Conservation (phyloP, 1,284 basidiomycete species). For the Rhizoctonia solani region DNA sequence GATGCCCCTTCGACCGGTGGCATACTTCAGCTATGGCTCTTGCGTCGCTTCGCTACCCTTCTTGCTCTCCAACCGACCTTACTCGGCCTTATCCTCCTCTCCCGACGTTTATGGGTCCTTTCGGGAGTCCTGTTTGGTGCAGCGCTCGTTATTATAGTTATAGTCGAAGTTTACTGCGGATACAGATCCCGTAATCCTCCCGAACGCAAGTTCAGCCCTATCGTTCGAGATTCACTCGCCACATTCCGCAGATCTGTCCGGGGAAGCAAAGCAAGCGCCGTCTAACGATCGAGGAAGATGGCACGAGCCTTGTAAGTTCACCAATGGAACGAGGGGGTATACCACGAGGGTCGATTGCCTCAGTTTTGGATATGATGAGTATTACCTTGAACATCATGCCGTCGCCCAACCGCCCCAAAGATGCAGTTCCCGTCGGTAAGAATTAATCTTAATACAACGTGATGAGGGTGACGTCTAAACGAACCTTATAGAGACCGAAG, state of each 20-base stretch:
- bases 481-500: slow-evolving; percentile 59
- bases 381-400: slow-evolving; percentile 72
- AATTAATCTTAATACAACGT: slow-evolving; percentile 35
- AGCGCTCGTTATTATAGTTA: slow-evolving; percentile 57
- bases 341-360: slow-evolving; percentile 68
- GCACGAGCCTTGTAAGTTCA: slow-evolving; percentile 57
- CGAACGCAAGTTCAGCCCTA: slow-evolving; percentile 55
- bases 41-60: slow-evolving; percentile 67
- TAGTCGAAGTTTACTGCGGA: slow-evolving; percentile 61
- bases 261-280: slow-evolving; percentile 38
- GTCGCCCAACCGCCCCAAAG: slow-evolving; percentile 57
- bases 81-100: slow-evolving; percentile 71
- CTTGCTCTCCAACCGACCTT: slow-evolving; percentile 72
- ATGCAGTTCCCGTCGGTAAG: slow-evolving; percentile 66
- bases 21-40: slow-evolving; percentile 70
- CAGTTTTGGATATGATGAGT: slow-evolving; percentile 79
- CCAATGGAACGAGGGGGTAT: slow-evolving; percentile 48
- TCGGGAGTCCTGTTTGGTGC: slow-evolving; percentile 64
- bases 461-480: not conserved
- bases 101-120: slow-evolving; percentile 67
- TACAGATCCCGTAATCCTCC: slow-evolving; percentile 57
- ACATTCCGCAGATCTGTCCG: slow-evolving; percentile 49
- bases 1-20: slow-evolving; percentile 70
- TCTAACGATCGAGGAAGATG: slow-evolving; percentile 48
- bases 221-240: slow-evolving; percentile 61